Evolutionary conservation across 768 basidiomycete genomes (phyloP).

Genomic region (Terana coerulea): DNA sequence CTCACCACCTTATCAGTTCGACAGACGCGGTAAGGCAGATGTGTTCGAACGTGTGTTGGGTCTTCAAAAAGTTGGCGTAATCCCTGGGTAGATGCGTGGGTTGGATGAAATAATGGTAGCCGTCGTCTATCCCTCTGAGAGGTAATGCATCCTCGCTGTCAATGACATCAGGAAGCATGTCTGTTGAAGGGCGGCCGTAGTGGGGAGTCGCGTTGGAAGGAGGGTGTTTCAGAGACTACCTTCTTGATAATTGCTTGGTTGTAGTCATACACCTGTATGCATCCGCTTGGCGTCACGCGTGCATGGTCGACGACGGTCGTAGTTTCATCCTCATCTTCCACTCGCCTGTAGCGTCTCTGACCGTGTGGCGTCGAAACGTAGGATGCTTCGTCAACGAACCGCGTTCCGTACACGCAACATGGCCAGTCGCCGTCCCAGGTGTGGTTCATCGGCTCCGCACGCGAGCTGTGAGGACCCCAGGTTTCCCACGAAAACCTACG

Average conservation of each 20-base stretch:
- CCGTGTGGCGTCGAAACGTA: too few species aligned
- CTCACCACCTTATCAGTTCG: not conserved
- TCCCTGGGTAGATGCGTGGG: not conserved
- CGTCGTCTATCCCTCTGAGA: not conserved
- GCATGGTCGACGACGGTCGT: not conserved
- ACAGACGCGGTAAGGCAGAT: conserved; percentile 8
- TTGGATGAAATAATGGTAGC: not conserved
- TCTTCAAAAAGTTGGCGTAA: conserved; percentile 6
- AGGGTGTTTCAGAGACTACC: not conserved
- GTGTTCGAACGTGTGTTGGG: not conserved
- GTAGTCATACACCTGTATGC: conserved; percentile 7
- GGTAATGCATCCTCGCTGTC: conserved; percentile 1
- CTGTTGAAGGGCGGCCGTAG: too few species aligned
- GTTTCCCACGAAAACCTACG: not conserved
- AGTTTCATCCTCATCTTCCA: too few species aligned
- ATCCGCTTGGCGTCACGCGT: not conserved
- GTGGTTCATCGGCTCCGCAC: not conserved
- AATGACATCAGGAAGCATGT: too few species aligned
- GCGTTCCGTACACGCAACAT: conserved; percentile 9
- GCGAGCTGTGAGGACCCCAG: conserved; percentile 6
- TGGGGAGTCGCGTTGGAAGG: too few species aligned
- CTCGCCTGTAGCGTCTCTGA: not conserved
- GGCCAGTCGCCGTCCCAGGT: conserved; percentile 12
- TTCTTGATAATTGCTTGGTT: conserved; percentile 1
- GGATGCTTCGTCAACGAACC: not conserved